Conservation (phyloP, 768 basidiomycete species). For the Lentinus tigrinus region DNA sequence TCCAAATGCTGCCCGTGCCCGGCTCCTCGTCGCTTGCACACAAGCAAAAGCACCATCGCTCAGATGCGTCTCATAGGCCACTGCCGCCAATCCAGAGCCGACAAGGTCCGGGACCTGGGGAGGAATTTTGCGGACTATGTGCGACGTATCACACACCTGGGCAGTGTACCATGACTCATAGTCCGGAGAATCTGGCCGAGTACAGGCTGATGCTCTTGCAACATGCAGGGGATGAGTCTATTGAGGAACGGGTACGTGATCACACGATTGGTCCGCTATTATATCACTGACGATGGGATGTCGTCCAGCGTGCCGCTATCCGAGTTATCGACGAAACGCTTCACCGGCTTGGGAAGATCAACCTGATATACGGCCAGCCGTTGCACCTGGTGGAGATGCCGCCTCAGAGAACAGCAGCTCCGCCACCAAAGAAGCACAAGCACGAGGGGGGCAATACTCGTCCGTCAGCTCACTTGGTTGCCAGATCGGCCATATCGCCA, state of each 20-base stretch:
- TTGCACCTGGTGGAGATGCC: slow-evolving; percentile 48
- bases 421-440: slow-evolving; percentile 21
- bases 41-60: neutral
- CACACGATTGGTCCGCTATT: neutral
- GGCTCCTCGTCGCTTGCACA: neutral
- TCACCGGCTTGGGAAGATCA: slow-evolving; percentile 49
- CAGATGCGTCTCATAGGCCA: neutral
- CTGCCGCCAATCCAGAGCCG: slow-evolving; percentile 16
- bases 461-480: neutral
- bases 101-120: neutral
- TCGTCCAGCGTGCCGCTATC: slow-evolving; percentile 59
- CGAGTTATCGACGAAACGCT: slow-evolving; percentile 68
- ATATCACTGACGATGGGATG: slow-evolving; percentile 3
- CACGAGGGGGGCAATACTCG: neutral
- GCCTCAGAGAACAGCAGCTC: slow-evolving; percentile 10
- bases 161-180: slow-evolving; percentile 63
- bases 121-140: slow-evolving; percentile 59
- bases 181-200: slow-evolving; percentile 63
- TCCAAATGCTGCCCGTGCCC: slow-evolving; percentile 1
- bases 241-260: slow-evolving; percentile 56
- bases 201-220: slow-evolving; percentile 67
- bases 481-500: neutral
- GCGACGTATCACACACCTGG: slow-evolving; percentile 52
- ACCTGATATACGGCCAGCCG: slow-evolving; percentile 64
- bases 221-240: slow-evolving; percentile 64